A percentile compares a stretch with the other conserved stretches of the same genome.
Conservation (phyloP, 2,329 filamentous ascomycete species). For the Waltergamsia citrina region DNA sequence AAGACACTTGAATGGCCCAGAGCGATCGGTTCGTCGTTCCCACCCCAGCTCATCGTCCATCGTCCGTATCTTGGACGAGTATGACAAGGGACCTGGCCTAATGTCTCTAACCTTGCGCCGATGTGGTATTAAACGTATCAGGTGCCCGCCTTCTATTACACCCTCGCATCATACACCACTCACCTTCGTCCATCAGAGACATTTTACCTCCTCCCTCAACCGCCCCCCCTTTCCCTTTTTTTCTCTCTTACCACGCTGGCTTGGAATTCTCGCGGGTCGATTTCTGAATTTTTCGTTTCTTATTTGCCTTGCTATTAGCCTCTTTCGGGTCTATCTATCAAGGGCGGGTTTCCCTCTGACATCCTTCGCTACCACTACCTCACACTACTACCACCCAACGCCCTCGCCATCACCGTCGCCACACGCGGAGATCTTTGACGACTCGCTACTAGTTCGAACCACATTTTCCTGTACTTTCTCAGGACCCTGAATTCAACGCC, state of each 20-base stretch:
- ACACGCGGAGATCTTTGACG: conserved; percentile 2
- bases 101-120: neutral
- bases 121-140: conserved; percentile 5
- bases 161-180: too few species aligned
- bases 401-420: conserved; percentile 7
- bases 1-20: too few species aligned
- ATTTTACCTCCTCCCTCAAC: neutral
- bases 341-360: conserved; percentile 1
- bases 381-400: conserved; percentile 10
- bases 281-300: neutral
- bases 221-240: conserved; percentile 1
- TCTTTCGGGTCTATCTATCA: neutral
- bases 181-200: conserved; percentile 2
- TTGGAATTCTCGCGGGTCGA: conserved; percentile 4
- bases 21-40: neutral
- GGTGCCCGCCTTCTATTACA: conserved; percentile 1
- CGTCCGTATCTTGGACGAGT: neutral
- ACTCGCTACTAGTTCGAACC: too few species aligned
- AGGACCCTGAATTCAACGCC: too few species aligned
- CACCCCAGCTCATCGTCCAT: neutral
- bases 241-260: neutral
- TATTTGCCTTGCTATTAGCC: neutral
- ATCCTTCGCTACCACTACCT: conserved; percentile 1
- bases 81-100: neutral
- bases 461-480: neutral